Base-by-base conservation (phyloP, 805 yeast genomes). In the Starmera caribaea region DNA sequence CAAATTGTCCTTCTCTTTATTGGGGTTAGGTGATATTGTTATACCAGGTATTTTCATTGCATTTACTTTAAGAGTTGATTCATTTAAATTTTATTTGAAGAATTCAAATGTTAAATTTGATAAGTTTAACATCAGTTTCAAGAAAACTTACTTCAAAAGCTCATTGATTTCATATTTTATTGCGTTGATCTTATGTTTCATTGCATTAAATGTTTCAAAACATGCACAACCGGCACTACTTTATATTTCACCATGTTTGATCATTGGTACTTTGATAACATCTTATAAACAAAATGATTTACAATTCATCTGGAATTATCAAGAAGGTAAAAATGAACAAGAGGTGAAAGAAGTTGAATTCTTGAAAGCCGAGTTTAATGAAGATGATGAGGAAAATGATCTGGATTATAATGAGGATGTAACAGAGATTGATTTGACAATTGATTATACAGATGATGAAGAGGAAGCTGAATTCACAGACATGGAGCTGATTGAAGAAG, bases 21-120 rank as follows among this genome's bases (percentile, higher is more conserved):
- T 81, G 9, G 88, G 87, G 1, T 58, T 79, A 5, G 87, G 87
- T 6, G 88, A 81, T 53, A 68, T 81, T 38, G 74, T 74, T 3
- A 56, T 79, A 12, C 86, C 88, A 1, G 81, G 81, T 0, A 39
- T 64, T 14, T 68, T 75, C 40, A 60, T 74, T 11, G 58, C 79
- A 2, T 56, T 78, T 33, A 71, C 78, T 48, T 59, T 75, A 31
- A 63, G 80, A 41, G 78, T 61, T 51, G 87, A 80, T 55, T 55
- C 70, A 27, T 66, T 51, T 54, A 60, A 49, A 35, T 59, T 61
- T 51, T 68, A 68, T 50, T 55, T 57, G 12, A 32, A 36, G 9
- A 46, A 63, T 39, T 44, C 54, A 5, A 44, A 50, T 9, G 47
- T 52, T 11, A 63, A 63, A 37, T 72, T 65, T 51, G 71, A 73